These are phyloP conservation scores for Nemania sp. DNA, from an alignment of 2,329 filamentous ascomycete species.

Conservation along the genomic window DNA sequence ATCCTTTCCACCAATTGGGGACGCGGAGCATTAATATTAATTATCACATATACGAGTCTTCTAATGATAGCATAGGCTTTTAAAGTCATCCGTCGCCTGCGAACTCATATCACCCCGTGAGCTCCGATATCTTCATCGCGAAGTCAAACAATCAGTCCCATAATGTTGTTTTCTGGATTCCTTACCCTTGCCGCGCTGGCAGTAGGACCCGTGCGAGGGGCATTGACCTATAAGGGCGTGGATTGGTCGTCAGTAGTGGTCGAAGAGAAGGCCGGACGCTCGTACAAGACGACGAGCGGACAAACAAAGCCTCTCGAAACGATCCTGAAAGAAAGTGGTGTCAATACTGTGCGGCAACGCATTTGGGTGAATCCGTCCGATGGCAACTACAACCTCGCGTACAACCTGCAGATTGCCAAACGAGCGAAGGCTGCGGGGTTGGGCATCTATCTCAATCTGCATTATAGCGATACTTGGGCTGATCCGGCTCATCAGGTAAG, in stretches of 20 bases:
- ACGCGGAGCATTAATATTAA: background rate
- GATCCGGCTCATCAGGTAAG: constrained; percentile 63
- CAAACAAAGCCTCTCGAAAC: constrained; percentile 60
- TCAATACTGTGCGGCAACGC: constrained; percentile 72
- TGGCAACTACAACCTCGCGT: constrained; percentile 69
- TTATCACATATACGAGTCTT: background rate
- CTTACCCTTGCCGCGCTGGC: constrained; percentile 29
- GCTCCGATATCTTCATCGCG: background rate
- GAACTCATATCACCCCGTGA: background rate
- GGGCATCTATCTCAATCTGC: constrained; percentile 64
- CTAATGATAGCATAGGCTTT: no score
- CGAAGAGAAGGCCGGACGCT: constrained; percentile 64
- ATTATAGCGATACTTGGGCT: constrained; percentile 73
- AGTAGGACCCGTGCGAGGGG: constrained; percentile 39
- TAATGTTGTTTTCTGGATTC: constrained; percentile 33
- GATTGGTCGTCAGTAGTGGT: constrained; percentile 72
- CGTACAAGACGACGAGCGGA: constrained; percentile 63
- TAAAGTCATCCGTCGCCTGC: background rate
- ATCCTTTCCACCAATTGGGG: constrained; percentile 26
- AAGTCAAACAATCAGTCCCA: background rate
- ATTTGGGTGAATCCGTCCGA: constrained; percentile 71
- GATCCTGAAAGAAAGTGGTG: constrained; percentile 64
- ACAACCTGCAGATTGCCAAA: constrained; percentile 70
- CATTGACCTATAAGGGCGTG: constrained; percentile 66
- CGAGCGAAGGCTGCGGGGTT: constrained; percentile 67